Evolutionary conservation across 2,329 filamentous ascomycete species (phyloP).

Genomic region (Aotearoamyces nothofagi): DNA sequence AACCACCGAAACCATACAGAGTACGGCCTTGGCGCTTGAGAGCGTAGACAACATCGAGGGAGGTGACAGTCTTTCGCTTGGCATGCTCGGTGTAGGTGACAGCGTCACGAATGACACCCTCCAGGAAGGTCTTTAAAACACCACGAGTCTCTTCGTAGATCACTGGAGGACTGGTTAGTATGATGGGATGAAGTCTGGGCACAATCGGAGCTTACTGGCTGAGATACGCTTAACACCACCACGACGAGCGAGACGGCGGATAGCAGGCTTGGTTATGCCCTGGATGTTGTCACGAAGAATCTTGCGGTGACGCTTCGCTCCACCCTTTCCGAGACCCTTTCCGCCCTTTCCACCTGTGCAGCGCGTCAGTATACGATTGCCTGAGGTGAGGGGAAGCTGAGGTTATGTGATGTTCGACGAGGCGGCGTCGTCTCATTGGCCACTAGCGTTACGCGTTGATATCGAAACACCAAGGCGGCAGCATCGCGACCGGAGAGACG

Average conservation of each 20-base stretch:
- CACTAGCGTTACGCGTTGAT: slow-evolving; percentile 17
- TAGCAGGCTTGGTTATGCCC: slow-evolving; percentile 97
- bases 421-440: not conserved
- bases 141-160: slow-evolving; percentile 73
- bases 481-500: slow-evolving; percentile 10
- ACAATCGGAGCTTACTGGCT: slow-evolving; percentile 46
- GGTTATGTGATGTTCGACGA: slow-evolving; percentile 7
- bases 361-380: slow-evolving; percentile 27
- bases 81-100: slow-evolving; percentile 72
- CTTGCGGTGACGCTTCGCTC: slow-evolving; percentile 98
- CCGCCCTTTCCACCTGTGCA: slow-evolving; percentile 76
- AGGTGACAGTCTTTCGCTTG: slow-evolving; percentile 58
- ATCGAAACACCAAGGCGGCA: slow-evolving; percentile 12
- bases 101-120: slow-evolving; percentile 65
- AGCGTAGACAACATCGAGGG: slow-evolving; percentile 47
- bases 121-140: slow-evolving; percentile 74
- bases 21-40: slow-evolving; percentile 48
- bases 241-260: slow-evolving; percentile 96
- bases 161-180: slow-evolving; percentile 27
- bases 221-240: slow-evolving; percentile 99
- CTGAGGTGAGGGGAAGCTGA: slow-evolving; percentile 6
- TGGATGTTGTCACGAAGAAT: slow-evolving; percentile 99
- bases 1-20: slow-evolving; percentile 55
- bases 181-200: not conserved
- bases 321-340: slow-evolving; percentile 95